A percentile compares a stretch with the other conserved stretches of the same genome.
phyloP scores from a whole-genome alignment of 2,329 filamentous ascomycete genomes.

The Talaromyces marneffei region DNA sequence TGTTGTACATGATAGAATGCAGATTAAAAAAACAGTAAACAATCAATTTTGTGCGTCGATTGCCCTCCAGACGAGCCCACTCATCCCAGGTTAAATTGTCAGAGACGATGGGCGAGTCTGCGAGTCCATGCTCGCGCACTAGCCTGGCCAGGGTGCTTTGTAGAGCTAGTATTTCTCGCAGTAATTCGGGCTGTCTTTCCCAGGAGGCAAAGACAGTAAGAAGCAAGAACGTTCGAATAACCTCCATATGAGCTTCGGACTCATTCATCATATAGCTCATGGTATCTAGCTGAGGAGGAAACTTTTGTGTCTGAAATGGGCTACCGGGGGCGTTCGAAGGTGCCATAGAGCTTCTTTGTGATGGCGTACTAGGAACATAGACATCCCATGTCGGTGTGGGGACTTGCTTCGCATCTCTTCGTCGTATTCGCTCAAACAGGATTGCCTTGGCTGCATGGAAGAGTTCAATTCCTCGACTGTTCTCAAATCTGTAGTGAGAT shows the following conservation, averaged over 20 bases:
- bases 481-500: slow-evolving; percentile 46
- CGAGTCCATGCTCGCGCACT: slow-evolving; percentile 49
- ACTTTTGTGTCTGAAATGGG: slow-evolving; percentile 39
- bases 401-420: slow-evolving; percentile 44
- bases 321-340: slow-evolving; percentile 39
- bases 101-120: slow-evolving; percentile 25
- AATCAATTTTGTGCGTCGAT: slow-evolving; percentile 51
- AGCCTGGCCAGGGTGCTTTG: slow-evolving; percentile 53
- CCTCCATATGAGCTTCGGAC: slow-evolving; percentile 45
- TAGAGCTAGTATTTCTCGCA: slow-evolving; percentile 53
- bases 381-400: slow-evolving; percentile 40
- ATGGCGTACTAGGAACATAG: slow-evolving; percentile 31
- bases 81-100: slow-evolving; percentile 48
- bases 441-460: slow-evolving; percentile 54
- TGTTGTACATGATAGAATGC: slow-evolving; percentile 58
- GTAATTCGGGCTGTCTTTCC: slow-evolving; percentile 52
- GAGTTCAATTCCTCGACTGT: slow-evolving; percentile 49
- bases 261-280: slow-evolving; percentile 36
- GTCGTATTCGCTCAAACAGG: slow-evolving; percentile 47
- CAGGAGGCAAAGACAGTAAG: slow-evolving; percentile 57
- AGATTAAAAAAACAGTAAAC: slow-evolving; percentile 56
- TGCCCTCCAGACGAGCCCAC: slow-evolving; percentile 51
- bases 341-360: slow-evolving; percentile 35
- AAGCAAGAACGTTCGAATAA: slow-evolving; percentile 46
- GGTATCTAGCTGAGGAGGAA: slow-evolving; percentile 27